These are phyloP conservation scores for Vanilla planifolia DNA, from an alignment of 106 monocot genomes.

Conservation along the genomic window DNA sequence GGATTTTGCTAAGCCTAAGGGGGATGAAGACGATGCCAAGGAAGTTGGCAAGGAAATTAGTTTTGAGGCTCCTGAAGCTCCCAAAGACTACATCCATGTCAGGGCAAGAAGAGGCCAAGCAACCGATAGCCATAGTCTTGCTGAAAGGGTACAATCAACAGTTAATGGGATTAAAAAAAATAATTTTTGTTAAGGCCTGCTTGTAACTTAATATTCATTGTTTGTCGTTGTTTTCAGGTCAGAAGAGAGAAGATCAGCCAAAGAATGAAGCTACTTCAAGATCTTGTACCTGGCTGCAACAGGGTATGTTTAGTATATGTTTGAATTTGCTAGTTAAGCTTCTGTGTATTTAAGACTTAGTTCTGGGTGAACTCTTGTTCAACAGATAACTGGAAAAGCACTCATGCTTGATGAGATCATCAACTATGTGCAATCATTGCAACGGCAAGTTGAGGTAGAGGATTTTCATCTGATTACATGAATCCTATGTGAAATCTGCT, in stretches of 20 bases:
- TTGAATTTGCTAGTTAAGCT: neutral
- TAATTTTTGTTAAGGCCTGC: neutral
- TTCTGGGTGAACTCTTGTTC: neutral
- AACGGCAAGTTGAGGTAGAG: constrained; percentile 53
- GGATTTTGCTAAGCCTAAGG: constrained; percentile 15
- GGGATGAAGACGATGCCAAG: constrained; percentile 21
- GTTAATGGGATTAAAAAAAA: neutral
- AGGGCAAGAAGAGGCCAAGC: constrained; percentile 85
- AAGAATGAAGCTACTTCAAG: constrained; percentile 83
- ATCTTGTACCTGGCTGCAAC: constrained; percentile 79
- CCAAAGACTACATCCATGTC: constrained; percentile 78
- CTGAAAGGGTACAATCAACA: constrained; percentile 44
- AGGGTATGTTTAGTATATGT: constrained; percentile 24
- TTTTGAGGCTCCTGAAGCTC: constrained; percentile 31
- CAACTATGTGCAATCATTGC: constrained; percentile 59
- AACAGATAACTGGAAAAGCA: constrained; percentile 51
- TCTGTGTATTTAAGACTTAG: neutral
- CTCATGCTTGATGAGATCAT: constrained; percentile 66
- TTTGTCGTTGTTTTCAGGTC: constrained; percentile 25
- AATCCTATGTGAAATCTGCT: neutral
- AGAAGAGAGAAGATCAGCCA: constrained; percentile 81
- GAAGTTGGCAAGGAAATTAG: constrained; percentile 31
- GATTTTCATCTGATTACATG: neutral
- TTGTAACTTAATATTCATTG: neutral
- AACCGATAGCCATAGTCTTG: constrained; percentile 86